Base-by-base conservation (phyloP, 441 rosid genomes). In the Euphorbia celastroides region DNA sequence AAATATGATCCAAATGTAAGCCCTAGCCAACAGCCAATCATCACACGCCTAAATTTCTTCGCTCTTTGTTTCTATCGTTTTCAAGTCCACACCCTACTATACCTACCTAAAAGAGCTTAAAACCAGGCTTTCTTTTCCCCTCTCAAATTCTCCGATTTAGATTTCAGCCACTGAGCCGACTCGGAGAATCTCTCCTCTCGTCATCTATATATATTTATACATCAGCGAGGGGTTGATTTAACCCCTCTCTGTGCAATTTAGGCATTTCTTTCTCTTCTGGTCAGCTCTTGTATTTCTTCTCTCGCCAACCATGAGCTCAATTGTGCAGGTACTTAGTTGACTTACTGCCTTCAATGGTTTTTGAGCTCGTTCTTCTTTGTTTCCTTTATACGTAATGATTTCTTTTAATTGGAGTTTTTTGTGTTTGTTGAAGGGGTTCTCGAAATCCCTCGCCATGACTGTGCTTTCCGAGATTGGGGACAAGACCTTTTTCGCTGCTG, bases 401-500 rank as follows among this genome's bases (percentile, higher is more conserved):
- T n/a, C n/a, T n/a, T 64, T 13, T 70, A 41, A 65, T 56, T 62
- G 68, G 41, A 59, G 62, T 71, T 14, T 1, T 26, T 26, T 6
- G 22, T 61, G 1, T 12, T 59, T 57, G 0, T 36, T 64, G 13
- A 75, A 89, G 96, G 98, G 96, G 48, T 90, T 90, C 72, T 82
- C 90, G 58, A 92, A 92, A 82, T 92, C 98, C 11, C 86, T 90
- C 42, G 97, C 96, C 54, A 88, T 92, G 96, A 92, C 97, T 27
- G 86, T 90, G 51, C 78, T 88, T 23, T 92, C 97, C 5, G 97
- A 93, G 85, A 87, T 93, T 73, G 98, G 97, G 26, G 98, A 90
- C 79, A 93, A 90, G 84, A 93, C 98, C 57, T 90, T 93, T 60
- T 84, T 93, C 64, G 91, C 98, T 26, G 98, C 96, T 12, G 98